phyloP scores from a whole-genome alignment of 768 basidiomycete genomes.

The Mrakia frigida region DNA sequence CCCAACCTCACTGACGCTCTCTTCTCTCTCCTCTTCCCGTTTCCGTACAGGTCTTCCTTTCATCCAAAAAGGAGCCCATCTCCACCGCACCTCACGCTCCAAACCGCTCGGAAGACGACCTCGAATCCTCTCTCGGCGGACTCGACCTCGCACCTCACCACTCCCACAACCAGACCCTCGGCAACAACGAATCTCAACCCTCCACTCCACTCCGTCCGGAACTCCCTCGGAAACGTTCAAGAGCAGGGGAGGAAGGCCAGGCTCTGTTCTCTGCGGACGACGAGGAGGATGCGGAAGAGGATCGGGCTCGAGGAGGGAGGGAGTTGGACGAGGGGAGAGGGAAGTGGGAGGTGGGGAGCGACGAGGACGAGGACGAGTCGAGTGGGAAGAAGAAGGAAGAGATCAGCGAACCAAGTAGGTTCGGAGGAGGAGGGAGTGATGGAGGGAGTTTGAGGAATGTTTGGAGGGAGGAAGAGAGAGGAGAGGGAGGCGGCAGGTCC shows the following conservation, averaged over 20 bases:
- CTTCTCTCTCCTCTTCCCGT: background rate
- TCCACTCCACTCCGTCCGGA: background rate
- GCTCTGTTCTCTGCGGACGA: conserved; percentile 26
- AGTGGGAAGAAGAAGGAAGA: background rate
- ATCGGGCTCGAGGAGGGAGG: no score
- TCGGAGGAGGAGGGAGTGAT: background rate
- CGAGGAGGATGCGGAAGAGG: background rate
- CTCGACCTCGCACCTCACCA: background rate
- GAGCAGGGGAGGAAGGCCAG: conserved; percentile 15
- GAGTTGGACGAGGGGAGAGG: background rate
- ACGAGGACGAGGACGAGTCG: conserved; percentile 7
- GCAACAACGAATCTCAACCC: background rate
- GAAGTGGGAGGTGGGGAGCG: conserved; percentile 24
- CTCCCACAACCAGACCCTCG: background rate
- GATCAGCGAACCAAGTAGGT: background rate
- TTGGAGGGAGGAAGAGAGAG: conserved; percentile 1
- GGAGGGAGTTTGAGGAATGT: background rate
- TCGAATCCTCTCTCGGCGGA: background rate
- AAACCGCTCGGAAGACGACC: background rate
- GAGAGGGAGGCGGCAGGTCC: background rate
- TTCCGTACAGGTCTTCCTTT: conserved; percentile 7
- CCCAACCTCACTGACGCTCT: background rate
- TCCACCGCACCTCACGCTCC: no score
- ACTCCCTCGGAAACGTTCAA: background rate
- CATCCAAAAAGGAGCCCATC: conserved; percentile 18